Evolutionary conservation across 495 filamentous ascomycete genomes (phyloP).

Genomic region (Hyphodiscus hymeniophilus): DNA sequence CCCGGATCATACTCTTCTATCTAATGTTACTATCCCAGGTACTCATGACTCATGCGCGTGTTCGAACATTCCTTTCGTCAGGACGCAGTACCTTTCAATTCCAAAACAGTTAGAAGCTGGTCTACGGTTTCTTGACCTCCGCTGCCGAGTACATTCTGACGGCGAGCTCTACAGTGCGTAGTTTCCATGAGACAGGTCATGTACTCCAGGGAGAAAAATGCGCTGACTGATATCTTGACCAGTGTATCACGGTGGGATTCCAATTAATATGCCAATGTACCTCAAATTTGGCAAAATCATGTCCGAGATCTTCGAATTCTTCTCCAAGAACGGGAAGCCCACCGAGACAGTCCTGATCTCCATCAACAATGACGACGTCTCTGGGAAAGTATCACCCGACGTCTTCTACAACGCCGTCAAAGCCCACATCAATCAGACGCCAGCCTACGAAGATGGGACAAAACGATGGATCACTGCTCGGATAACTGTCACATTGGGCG

Average conservation of each 20-base stretch:
- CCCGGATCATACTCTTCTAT: conserved; percentile 11
- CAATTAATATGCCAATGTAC: conserved; percentile 14
- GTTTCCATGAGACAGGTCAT: no score
- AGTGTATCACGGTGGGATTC: conserved; percentile 18
- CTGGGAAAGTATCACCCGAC: conserved; percentile 3
- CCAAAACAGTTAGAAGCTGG: conserved; percentile 14
- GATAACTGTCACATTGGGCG: conserved; percentile 8
- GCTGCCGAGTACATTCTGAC: conserved; percentile 10
- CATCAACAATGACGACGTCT: conserved; percentile 18
- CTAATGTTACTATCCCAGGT: conserved; percentile 13
- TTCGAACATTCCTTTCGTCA: conserved; percentile 10
- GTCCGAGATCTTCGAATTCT: conserved; percentile 16
- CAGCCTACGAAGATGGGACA: conserved; percentile 4
- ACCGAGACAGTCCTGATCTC: conserved; percentile 16
- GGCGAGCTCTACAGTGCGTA: conserved; percentile 17
- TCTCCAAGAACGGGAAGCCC: conserved; percentile 4
- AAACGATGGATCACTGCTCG: conserved; percentile 10
- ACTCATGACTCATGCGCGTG: conserved; percentile 16
- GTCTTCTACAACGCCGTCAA: conserved; percentile 22
- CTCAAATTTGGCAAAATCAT: conserved; percentile 14
- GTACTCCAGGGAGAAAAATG: no score
- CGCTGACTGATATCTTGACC: no score
- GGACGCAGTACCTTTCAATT: conserved; percentile 12
- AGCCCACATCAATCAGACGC: conserved; percentile 15
- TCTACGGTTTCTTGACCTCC: conserved; percentile 12